These are phyloP conservation scores for Dictyostelium purpureum DNA, from an alignment of 78 protist genomes.

Conservation along the genomic window DNA sequence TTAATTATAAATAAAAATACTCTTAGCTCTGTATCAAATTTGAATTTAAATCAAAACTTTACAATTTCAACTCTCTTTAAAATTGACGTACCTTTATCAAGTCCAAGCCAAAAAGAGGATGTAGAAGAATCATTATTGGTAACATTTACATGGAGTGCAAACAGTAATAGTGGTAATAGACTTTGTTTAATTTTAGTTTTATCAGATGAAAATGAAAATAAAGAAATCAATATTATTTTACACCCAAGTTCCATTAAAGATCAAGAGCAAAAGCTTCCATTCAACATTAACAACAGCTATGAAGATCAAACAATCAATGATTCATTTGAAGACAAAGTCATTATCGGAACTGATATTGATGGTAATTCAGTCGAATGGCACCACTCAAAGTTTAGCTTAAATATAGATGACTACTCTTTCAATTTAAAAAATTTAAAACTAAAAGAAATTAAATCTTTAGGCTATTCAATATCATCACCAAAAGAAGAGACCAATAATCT, in stretches of 20 bases:
- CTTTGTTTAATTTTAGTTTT: background rate
- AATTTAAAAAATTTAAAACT: background rate
- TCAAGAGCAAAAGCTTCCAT: background rate
- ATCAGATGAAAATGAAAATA: background rate
- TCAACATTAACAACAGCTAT: background rate
- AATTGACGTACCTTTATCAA: too few relatives aligned
- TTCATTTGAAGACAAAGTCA: background rate
- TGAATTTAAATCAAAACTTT: background rate
- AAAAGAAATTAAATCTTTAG: background rate
- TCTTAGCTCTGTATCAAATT: background rate
- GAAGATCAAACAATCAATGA: background rate
- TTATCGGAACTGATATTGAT: background rate
- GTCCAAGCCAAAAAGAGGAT: background rate
- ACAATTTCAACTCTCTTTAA: conserved; percentile 7
- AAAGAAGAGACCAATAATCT: background rate
- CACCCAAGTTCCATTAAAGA: background rate
- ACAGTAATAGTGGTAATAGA: background rate
- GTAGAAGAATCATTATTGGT: background rate
- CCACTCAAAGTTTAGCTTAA: background rate
- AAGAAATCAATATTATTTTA: background rate
- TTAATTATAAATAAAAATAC: background rate
- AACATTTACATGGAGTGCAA: background rate
- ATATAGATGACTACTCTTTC: background rate
- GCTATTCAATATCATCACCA: background rate
- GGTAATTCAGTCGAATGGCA: background rate